These are phyloP conservation scores for Cystobasidiopsis lactophilus DNA, from an alignment of 768 basidiomycete genomes.

Conservation along the genomic window DNA sequence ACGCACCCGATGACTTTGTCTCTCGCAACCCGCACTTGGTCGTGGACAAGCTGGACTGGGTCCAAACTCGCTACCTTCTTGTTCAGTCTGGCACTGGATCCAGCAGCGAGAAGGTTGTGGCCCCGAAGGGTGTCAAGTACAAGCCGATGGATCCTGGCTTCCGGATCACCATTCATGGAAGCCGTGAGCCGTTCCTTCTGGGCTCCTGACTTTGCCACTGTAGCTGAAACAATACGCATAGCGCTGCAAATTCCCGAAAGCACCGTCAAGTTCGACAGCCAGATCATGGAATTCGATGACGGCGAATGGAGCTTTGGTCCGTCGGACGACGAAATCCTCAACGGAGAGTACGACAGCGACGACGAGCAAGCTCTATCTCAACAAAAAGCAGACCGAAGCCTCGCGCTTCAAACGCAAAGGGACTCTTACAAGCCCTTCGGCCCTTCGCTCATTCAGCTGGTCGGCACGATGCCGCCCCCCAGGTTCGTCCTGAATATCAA, in stretches of 20 bases:
- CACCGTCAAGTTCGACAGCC: no score
- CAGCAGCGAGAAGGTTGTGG: not conserved
- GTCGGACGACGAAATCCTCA: slow-evolving; percentile 1
- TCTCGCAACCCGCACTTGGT: slow-evolving; percentile 21
- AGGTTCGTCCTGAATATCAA: no score
- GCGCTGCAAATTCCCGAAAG: no score
- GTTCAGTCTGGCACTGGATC: slow-evolving; percentile 24
- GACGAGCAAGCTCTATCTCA: not conserved
- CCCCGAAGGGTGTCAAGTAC: no score
- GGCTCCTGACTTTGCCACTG: no score
- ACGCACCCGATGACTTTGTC: slow-evolving; percentile 36
- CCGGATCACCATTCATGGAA: no score
- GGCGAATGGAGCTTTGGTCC: slow-evolving; percentile 7
- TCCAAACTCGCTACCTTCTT: slow-evolving; percentile 38
- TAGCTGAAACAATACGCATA: no score
- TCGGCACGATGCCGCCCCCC: slow-evolving; percentile 40
- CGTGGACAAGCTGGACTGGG: not conserved
- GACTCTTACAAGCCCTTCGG: no score
- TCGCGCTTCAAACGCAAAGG: slow-evolving; percentile 25
- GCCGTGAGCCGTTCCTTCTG: not conserved
- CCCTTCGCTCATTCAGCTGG: slow-evolving; percentile 16
- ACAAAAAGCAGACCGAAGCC: slow-evolving; percentile 28
- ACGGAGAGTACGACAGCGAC: not conserved
- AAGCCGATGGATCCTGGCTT: no score
- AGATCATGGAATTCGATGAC: not conserved